Evolutionary conservation across 106 monocot species (phyloP).

Genomic region (Allium sativum): DNA sequence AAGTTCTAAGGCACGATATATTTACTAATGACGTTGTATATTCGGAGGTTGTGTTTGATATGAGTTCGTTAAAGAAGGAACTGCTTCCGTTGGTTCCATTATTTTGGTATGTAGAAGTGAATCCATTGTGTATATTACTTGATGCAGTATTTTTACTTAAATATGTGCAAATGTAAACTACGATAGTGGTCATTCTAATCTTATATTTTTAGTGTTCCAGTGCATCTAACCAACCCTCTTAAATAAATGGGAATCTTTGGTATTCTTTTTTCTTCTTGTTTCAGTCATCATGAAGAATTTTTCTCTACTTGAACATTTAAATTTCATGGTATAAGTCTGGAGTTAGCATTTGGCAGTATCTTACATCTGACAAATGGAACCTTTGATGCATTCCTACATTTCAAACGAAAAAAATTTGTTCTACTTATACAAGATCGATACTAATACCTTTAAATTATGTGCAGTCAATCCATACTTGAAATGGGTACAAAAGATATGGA

Average conservation of each 20-base stretch:
- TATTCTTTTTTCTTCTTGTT: background rate
- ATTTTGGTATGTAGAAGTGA: slow-evolving; percentile 55
- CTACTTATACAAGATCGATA: slow-evolving; percentile 3
- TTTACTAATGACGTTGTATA: slow-evolving; percentile 97
- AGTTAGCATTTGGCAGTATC: no score
- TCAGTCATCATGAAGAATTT: background rate
- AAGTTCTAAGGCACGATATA: slow-evolving; percentile 84
- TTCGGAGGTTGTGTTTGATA: slow-evolving; percentile 96
- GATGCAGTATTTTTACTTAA: no score
- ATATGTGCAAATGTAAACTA: no score
- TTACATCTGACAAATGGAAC: no score
- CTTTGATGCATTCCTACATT: no score
- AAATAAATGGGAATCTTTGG: no score
- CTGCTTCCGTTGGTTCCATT: slow-evolving; percentile 78
- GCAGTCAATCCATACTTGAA: slow-evolving; percentile 96
- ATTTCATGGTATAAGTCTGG: no score
- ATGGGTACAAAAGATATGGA: slow-evolving; percentile 99
- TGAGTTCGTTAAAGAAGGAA: slow-evolving; percentile 78
- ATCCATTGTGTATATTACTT: slow-evolving; percentile 2
- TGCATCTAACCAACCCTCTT: no score
- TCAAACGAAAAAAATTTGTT: background rate
- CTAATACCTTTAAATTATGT: background rate
- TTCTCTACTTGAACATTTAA: no score
- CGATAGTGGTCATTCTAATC: no score
- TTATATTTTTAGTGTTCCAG: no score